A percentile compares a stretch with the other conserved stretches of the same genome.
phyloP scores from a whole-genome alignment of 768 basidiomycete genomes.

The Rossbeevera mucosa region DNA sequence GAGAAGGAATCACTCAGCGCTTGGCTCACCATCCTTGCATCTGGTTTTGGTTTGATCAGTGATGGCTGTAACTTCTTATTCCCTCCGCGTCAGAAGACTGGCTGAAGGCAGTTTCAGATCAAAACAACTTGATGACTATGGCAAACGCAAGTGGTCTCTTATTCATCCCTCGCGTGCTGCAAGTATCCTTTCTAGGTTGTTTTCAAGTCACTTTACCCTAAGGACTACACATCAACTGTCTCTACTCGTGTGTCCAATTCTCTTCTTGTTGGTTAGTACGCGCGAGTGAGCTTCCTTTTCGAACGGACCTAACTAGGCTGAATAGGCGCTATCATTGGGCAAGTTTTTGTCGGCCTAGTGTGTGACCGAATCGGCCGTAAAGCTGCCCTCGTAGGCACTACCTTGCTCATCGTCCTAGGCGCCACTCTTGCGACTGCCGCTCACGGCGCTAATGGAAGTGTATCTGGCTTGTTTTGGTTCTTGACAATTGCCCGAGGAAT shows the following conservation, averaged over 20 bases:
- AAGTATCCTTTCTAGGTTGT: conserved; percentile 45
- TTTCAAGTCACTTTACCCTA: conserved; percentile 60
- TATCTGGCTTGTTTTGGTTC: conserved; percentile 66
- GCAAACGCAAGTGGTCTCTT: conserved; percentile 41
- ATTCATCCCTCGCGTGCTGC: conserved; percentile 1
- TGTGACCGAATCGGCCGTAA: conserved; percentile 75
- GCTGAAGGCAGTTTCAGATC: conserved; percentile 38
- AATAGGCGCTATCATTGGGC: conserved; percentile 57
- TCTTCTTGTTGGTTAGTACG: conserved; percentile 55
- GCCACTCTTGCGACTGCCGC: conserved; percentile 66
- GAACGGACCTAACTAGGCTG: conserved; percentile 1
- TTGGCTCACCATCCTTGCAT: conserved; percentile 59
- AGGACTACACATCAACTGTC: conserved; percentile 52
- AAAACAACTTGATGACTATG: conserved; percentile 71
- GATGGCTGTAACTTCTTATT: conserved; percentile 46
- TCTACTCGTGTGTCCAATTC: conserved; percentile 71
- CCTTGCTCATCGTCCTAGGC: conserved; percentile 64
- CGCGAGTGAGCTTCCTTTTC: background rate
- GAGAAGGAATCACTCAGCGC: conserved; percentile 48
- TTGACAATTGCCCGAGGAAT: conserved; percentile 68
- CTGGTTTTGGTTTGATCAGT: conserved; percentile 62
- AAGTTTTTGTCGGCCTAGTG: conserved; percentile 59
- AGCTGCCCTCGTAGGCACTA: conserved; percentile 66
- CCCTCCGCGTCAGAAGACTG: conserved; percentile 1
- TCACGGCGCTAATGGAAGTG: conserved; percentile 53